Percentiles rank a stretch among this genome's conserved stretches.
These are phyloP conservation scores for Asterochloris sp. DNA, from an alignment of 139 green algal species.

Conservation along the genomic window DNA sequence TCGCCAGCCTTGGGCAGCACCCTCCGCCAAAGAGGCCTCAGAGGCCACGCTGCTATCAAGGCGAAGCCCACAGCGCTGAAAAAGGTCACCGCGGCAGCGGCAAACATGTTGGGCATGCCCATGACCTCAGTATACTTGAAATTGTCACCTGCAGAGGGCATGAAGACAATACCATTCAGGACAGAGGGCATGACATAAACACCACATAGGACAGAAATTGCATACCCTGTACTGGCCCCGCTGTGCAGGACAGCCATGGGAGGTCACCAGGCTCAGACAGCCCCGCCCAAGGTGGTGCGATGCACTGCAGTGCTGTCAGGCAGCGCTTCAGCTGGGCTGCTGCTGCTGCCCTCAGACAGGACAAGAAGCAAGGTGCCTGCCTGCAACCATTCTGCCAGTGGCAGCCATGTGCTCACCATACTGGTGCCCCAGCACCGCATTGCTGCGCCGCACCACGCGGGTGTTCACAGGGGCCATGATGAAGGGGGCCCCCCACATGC, in stretches of 20 bases:
- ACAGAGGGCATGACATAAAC: neutral
- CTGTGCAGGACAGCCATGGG: neutral
- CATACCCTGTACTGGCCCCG: neutral
- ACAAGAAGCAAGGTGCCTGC: neutral
- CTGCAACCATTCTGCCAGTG: neutral
- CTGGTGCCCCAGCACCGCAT: slow-evolving; percentile 34
- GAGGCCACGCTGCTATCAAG: slow-evolving; percentile 14
- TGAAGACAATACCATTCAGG: neutral
- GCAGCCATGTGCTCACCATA: slow-evolving; percentile 30
- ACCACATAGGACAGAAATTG: neutral
- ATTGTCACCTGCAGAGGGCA: slow-evolving; percentile 23
- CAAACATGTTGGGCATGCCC: slow-evolving; percentile 10
- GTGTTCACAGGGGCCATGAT: slow-evolving; percentile 66
- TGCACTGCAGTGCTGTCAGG: neutral
- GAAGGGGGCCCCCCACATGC: slow-evolving; percentile 47
- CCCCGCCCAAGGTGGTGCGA: neutral
- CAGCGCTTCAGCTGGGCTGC: neutral
- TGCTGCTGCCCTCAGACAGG: neutral
- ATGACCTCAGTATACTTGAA: slow-evolving; percentile 61
- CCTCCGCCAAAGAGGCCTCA: slow-evolving; percentile 16
- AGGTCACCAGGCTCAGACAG: neutral
- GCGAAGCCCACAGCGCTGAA: slow-evolving; percentile 14
- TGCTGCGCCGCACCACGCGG: slow-evolving; percentile 61
- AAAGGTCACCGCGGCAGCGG: slow-evolving; percentile 8
- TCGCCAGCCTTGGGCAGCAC: slow-evolving; percentile 14